phyloP scores from a whole-genome alignment of 2,329 filamentous ascomycete species.

The Cyphellophora attinorum region DNA sequence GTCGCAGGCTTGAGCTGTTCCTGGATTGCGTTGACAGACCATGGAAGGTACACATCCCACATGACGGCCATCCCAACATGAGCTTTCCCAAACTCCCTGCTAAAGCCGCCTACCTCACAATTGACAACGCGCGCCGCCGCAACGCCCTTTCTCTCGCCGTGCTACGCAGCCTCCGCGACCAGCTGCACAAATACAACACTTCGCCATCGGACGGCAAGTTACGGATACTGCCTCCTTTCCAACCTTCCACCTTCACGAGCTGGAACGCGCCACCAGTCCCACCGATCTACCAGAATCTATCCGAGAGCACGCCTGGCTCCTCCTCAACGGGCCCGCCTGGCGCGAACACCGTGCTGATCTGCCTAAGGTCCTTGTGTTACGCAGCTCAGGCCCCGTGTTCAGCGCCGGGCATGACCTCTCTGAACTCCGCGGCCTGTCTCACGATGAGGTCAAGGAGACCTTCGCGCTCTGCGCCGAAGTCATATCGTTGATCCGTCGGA shows the following conservation, averaged over 20 bases:
- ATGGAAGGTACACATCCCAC: too few relatives aligned
- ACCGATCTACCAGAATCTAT: too few relatives aligned
- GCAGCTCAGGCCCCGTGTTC: constrained; percentile 17
- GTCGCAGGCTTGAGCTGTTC: too few relatives aligned
- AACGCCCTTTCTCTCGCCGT: constrained; percentile 18
- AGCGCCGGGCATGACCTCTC: constrained; percentile 17
- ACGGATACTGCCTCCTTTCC: constrained; percentile 15
- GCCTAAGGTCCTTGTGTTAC: constrained; percentile 17
- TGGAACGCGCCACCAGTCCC: too few relatives aligned
- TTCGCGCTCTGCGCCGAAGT: constrained; percentile 18
- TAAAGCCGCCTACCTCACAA: constrained; percentile 14
- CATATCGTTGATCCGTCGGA: constrained; percentile 17
- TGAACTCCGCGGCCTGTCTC: constrained; percentile 12
- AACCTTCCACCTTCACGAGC: too few relatives aligned
- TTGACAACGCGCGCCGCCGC: constrained; percentile 12
- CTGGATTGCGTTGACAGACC: too few relatives aligned
- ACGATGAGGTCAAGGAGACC: constrained; percentile 18
- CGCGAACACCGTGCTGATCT: constrained; percentile 13
- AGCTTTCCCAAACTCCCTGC: constrained; percentile 13
- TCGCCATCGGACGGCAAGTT: constrained; percentile 15
- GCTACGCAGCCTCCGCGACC: constrained; percentile 12
- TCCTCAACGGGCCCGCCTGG: constrained; percentile 12
- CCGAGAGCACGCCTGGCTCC: constrained; percentile 16
- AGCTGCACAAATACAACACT: constrained; percentile 15
- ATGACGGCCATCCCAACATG: too few relatives aligned